Evolutionary conservation across 192 early-diverging fungal genomes (phyloP).

Genomic region (Gryganskiella cystojenkinii): DNA sequence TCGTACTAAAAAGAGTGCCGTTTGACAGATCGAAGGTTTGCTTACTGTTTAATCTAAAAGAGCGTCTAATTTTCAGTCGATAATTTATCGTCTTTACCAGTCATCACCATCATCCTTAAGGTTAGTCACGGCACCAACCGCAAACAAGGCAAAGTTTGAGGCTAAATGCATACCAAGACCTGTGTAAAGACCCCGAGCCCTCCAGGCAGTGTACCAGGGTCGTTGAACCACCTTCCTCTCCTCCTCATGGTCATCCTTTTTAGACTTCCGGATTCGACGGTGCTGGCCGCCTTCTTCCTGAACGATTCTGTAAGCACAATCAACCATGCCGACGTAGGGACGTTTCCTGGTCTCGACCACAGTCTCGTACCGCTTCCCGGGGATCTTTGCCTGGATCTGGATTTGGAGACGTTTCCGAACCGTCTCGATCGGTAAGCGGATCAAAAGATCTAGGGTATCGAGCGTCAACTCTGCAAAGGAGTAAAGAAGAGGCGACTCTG

Average conservation of each 20-base stretch:
- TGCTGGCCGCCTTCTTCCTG: slow-evolving; percentile 76
- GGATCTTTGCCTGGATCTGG: slow-evolving; percentile 73
- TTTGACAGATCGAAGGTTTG: too few species aligned
- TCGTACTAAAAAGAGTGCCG: too few species aligned
- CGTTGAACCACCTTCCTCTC: slow-evolving; percentile 27
- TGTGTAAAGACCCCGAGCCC: slow-evolving; percentile 75
- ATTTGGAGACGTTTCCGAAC: slow-evolving; percentile 75
- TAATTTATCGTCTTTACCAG: too few species aligned
- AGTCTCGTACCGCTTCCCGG: slow-evolving; percentile 70
- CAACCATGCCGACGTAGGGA: slow-evolving; percentile 80
- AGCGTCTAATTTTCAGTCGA: too few species aligned
- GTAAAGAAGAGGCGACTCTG: slow-evolving; percentile 77
- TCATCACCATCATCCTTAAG: slow-evolving; percentile 61
- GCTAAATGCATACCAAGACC: slow-evolving; percentile 75
- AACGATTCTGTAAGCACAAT: slow-evolving; percentile 74
- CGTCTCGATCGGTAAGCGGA: slow-evolving; percentile 90
- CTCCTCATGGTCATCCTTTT: background rate
- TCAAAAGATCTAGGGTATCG: slow-evolving; percentile 76
- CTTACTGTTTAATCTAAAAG: too few species aligned
- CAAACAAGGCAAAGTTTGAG: slow-evolving; percentile 67
- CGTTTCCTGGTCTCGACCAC: slow-evolving; percentile 72
- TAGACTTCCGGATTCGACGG: slow-evolving; percentile 20
- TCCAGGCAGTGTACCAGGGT: slow-evolving; percentile 61
- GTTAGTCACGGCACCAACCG: slow-evolving; percentile 65
- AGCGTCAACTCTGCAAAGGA: slow-evolving; percentile 73